A percentile compares a stretch with the other conserved stretches of the same genome.
phyloP scores from a whole-genome alignment of 495 filamentous ascomycete species.

The Elaphomyces granulatus region DNA sequence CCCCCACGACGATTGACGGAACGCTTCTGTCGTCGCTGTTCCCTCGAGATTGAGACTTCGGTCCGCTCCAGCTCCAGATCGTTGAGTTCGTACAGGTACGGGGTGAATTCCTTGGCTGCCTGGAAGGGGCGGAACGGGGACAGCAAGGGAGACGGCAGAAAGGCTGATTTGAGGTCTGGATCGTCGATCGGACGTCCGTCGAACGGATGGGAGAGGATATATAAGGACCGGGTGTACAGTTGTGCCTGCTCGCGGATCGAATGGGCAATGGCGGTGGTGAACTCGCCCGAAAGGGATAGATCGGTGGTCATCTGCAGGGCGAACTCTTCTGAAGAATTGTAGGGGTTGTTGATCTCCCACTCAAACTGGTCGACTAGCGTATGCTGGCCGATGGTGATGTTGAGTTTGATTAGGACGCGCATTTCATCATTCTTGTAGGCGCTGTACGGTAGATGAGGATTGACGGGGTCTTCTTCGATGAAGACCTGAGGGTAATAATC shows the following conservation, averaged over 20 bases:
- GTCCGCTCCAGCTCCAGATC: conserved; percentile 81
- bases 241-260: conserved; percentile 92
- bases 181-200: conserved; percentile 90
- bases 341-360: conserved; percentile 94
- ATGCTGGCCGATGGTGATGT: conserved; percentile 93
- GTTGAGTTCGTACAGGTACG: conserved; percentile 85
- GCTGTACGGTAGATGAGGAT: conserved; percentile 76
- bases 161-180: conserved; percentile 66
- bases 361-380: conserved; percentile 96
- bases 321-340: conserved; percentile 90
- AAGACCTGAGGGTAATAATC: conserved; percentile 87
- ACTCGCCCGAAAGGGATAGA: conserved; percentile 86
- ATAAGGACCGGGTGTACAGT: conserved; percentile 83
- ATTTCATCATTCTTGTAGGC: conserved; percentile 99
- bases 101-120: conserved; percentile 81
- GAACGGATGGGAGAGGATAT: conserved; percentile 84
- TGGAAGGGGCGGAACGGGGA: conserved; percentile 78
- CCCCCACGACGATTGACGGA: conserved; percentile 89
- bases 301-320: conserved; percentile 78
- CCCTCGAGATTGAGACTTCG: conserved; percentile 82
- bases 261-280: conserved; percentile 93
- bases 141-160: conserved; percentile 72
- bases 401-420: conserved; percentile 86
- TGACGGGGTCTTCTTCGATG: conserved; percentile 79
- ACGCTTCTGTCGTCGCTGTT: conserved; percentile 86